phyloP scores from a whole-genome alignment of 2,329 filamentous ascomycete species.

The Chaetomium olivaceum region DNA sequence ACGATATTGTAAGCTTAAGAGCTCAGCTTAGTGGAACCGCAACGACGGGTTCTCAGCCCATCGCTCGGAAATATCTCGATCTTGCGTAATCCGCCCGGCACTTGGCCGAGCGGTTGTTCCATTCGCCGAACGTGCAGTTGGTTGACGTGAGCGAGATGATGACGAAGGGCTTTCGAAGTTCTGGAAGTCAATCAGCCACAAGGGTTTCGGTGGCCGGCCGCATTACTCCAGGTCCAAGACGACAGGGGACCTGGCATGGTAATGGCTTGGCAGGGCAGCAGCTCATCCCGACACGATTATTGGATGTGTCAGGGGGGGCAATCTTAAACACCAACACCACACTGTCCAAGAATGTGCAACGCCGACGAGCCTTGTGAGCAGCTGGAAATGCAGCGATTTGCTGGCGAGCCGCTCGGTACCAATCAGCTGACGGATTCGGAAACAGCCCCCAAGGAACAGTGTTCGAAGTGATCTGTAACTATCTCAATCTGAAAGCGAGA shows the following conservation, averaged over 20 bases:
- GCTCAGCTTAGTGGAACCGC: not conserved
- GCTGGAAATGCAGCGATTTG: conserved; percentile 25
- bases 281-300: conserved; percentile 22
- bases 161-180: conserved; percentile 15
- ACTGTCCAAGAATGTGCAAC: conserved; percentile 7
- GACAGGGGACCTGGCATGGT: conserved; percentile 3
- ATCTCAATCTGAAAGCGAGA: not conserved
- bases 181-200: conserved; percentile 18
- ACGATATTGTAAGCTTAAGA: not conserved
- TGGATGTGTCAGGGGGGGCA: conserved; percentile 28
- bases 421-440: conserved; percentile 7
- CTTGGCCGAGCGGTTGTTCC: not conserved
- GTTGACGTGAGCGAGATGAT: conserved; percentile 11
- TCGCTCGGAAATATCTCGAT: conserved; percentile 7
- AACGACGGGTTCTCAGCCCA: not conserved
- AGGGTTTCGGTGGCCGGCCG: conserved; percentile 8
- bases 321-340: conserved; percentile 25
- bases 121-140: not conserved
- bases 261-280: conserved; percentile 15
- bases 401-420: conserved; percentile 8
- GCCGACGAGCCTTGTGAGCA: conserved; percentile 24
- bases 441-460: not conserved
- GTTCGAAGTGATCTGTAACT: not conserved
- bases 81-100: not conserved
- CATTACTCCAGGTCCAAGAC: not conserved